These are phyloP conservation scores for Lactifluus volemus DNA, from an alignment of 768 basidiomycete genomes.

Conservation along the genomic window DNA sequence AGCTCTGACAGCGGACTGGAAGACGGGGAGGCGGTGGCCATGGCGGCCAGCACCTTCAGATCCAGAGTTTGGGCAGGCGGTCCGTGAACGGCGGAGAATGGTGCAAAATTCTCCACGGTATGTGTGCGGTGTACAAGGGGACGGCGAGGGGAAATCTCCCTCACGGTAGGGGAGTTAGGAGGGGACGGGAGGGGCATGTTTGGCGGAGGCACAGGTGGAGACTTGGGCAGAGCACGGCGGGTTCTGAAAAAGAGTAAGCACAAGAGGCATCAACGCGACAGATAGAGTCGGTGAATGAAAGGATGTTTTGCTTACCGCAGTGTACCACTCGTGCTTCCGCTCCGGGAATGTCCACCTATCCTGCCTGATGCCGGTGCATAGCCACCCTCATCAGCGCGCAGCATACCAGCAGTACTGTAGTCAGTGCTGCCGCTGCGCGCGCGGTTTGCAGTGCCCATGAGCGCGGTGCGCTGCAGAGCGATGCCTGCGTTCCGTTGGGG, in stretches of 20 bases:
- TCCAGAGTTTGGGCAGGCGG: background rate
- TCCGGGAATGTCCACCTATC: constrained; percentile 8
- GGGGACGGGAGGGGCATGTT: constrained; percentile 11
- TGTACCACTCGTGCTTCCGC: constrained; percentile 9
- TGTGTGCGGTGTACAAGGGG: constrained; percentile 7
- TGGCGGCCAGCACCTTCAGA: background rate
- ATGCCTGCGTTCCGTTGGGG: constrained; percentile 42
- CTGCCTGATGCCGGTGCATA: background rate
- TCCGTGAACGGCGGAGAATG: background rate
- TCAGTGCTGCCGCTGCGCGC: constrained; percentile 15
- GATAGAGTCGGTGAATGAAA: background rate
- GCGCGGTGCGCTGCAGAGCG: constrained; percentile 43
- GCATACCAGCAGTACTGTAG: background rate
- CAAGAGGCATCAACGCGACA: background rate
- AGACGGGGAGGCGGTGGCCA: background rate
- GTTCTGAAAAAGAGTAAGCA: background rate
- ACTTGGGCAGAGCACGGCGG: constrained; percentile 17
- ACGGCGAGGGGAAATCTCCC: constrained; percentile 5
- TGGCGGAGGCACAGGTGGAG: constrained; percentile 17
- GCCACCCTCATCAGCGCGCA: background rate
- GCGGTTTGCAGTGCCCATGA: constrained; percentile 25
- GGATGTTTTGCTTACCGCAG: constrained; percentile 10
- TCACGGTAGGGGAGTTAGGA: background rate
- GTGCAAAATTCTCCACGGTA: constrained; percentile 9
- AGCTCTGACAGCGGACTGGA: constrained; percentile 1